Evolutionary conservation across 1,139 yeast species (phyloP), one percentile per base, ranked within the genome.

Genomic region (Casaregolazyma lundiana): DNA sequence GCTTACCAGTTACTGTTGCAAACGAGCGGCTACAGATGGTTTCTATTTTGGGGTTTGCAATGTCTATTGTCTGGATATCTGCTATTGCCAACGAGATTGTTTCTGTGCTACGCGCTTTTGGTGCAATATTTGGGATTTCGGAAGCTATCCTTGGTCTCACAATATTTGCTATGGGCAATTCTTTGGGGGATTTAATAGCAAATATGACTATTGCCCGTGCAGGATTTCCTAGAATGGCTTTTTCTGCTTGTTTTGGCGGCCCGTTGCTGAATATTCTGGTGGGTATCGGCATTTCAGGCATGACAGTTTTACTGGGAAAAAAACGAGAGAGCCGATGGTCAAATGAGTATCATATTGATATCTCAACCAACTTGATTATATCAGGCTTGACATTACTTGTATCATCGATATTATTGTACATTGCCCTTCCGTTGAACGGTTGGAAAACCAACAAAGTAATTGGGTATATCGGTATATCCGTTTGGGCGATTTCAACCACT

Each of bases 161-260:
- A 0, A 76, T 90, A 0, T 89, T 90, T 69, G 97, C 97, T 0
- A 70, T 90, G 54, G 98, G 98, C 6, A 92, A 90, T 62, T 89
- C 96, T 0, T 68, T 88, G 4, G 96, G 97, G 4, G 98, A 92
- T 59, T 71, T 90, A 45, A 80, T 90, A 1, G 84, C 97, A 0
- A 89, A 92, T 59, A 70, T 84, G 43, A 85, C 95, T 0, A 81
- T 92, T 44, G 92, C 96, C 0, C 73, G 71, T 52, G 79, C 87
- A 80, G 97, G 97, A 0, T 83, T 81, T 70, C 90, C 96, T 0
- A 75, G 85, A 51, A 87, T 90, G 92, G 97, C 97, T 0, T 72
- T 92, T 36, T 85, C 95, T 11, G 97, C 97, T 0, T 90, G 97
- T 60, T 86, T 89, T 64, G 97, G 97, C 0, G 94, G 97, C 1